phyloP scores from a whole-genome alignment of 805 yeast genomes.

The Middelhovenomyces tepae region DNA sequence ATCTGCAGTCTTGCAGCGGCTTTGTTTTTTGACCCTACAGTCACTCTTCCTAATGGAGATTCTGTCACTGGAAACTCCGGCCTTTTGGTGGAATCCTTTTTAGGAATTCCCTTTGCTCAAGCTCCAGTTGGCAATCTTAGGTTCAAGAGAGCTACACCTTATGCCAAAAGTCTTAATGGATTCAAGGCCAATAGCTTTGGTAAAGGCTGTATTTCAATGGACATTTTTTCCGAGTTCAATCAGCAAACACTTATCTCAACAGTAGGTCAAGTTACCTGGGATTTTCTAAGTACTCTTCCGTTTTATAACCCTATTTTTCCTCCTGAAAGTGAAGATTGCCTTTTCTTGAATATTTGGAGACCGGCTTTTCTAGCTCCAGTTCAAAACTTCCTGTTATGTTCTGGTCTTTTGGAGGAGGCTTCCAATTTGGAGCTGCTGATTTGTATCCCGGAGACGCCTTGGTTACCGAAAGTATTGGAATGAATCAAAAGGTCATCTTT shows the following conservation, averaged over 20 bases:
- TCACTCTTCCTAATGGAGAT: background rate
- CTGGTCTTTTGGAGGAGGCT: conserved; percentile 34
- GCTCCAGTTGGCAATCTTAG: conserved; percentile 28
- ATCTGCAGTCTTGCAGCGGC: no score
- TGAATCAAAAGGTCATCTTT: conserved; percentile 18
- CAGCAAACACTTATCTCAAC: no score
- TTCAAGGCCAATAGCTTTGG: conserved; percentile 29
- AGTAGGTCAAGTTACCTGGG: no score
- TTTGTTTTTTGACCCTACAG: no score
- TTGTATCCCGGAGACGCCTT: conserved; percentile 19
- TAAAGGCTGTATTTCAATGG: conserved; percentile 33
- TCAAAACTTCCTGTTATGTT: conserved; percentile 20
- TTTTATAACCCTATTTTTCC: no score
- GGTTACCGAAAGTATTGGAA: conserved; percentile 11
- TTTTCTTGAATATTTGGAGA: conserved; percentile 23
- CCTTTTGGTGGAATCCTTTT: conserved; percentile 1
- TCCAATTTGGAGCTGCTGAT: conserved; percentile 22
- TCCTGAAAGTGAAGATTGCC: conserved; percentile 29
- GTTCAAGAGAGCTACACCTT: conserved; percentile 25
- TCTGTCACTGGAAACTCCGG: conserved; percentile 1
- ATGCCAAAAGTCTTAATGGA: conserved; percentile 26
- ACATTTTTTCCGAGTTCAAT: no score
- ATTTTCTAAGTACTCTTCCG: no score
- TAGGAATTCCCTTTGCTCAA: conserved; percentile 29
- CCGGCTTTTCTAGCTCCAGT: conserved; percentile 14